Base-by-base conservation (phyloP, 1,284 basidiomycete genomes). In the Sporisorium iseilematis-ciliati region DNA sequence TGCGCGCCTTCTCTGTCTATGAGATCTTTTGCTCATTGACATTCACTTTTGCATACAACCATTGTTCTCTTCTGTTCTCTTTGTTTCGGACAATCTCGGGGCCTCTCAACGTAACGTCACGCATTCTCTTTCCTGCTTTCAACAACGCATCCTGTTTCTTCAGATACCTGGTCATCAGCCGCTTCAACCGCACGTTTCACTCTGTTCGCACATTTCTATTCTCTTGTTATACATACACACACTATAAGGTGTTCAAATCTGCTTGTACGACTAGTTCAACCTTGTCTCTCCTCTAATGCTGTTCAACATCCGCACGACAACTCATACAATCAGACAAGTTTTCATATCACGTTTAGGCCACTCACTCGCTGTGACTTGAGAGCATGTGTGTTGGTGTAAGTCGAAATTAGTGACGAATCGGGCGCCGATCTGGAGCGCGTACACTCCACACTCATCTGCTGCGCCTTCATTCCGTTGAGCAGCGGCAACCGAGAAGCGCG, bases 181-280 rank as follows among this genome's bases (percentile, higher is more conserved):
- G 58, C 52, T 50, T 35, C 42, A 46, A 29, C 25, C 48, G 58
- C 56, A 56, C 51, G 26, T 54, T 52, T 20, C 41, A 26, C 54
- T 59, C 35, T 60, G 51, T 66, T 43, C 56, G 50, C 62, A 65
- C 55, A 10, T 52, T 35, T 50, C 57, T 18, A 38, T 38, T 38
- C 35, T 38, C 10, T 51, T 38, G 29, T 56, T 48, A 41, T 26
- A 26, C 53, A 57, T 42, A 57, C 51, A 51, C 21, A 26, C 8
- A 38, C 35, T 12, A 16, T 38, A 16, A 38, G 35, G 12, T 20
- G 10, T 42, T 51, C 25, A 41, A 26, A 59, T 64, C 63, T 61
- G 59, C 57, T 60, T 75, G 72, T 75, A 75, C 63, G 72, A 75
- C 72, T 75, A 75, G 72, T 66, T 75, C 72, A 75, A 75, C 72